Evolutionary conservation across 805 yeast species (phyloP), one percentile per base, ranked within the genome.

Genomic region (Starmera quercuum): DNA sequence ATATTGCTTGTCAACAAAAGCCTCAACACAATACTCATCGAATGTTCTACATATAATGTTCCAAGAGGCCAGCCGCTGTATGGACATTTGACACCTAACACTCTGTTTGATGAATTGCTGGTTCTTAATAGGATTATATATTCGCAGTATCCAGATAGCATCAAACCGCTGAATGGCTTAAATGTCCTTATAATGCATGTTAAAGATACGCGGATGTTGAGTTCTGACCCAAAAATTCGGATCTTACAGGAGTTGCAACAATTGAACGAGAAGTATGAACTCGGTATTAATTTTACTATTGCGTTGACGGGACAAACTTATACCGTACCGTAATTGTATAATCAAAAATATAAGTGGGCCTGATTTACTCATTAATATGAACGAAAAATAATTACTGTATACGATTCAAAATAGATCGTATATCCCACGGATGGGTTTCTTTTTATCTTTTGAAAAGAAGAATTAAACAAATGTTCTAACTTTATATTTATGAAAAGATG

Each of bases 61-160:
- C 65, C 70, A 1, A 60, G 63, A 2, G 55, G 61, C 8, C 64
- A 66, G 6, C 68, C 73, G 3, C 48, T 85, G 18, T 87, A 75
- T 52, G 97, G 97, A 2, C 97, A 87, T 57, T 51, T 87, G 56
- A 78, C 82, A 10, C 95, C 96, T 4, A 45, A 54, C 3, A 68
- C 70, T 43, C 54, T 87, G 20, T 65, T 83, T 10, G 49, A 58
- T 6, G 95, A 85, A 47, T 58, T 88, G 12, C 35, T 40, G 4
- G 35, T 20, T 3, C 44, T 68, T 12, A 40, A 52, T 13, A 42
- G 40, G 13, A 29, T 34, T 15, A 18, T 40, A 14, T 15, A 34
- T 30, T n/a, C 34, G 37, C 19, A 22, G 29, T 15, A 24, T 25
- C n/a, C 13, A 22, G 2, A 11, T 24, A 3, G 17, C 26, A 4